Evolutionary conservation across 352 stramenopile species (phyloP).

Genomic region (Pythium biforme): DNA sequence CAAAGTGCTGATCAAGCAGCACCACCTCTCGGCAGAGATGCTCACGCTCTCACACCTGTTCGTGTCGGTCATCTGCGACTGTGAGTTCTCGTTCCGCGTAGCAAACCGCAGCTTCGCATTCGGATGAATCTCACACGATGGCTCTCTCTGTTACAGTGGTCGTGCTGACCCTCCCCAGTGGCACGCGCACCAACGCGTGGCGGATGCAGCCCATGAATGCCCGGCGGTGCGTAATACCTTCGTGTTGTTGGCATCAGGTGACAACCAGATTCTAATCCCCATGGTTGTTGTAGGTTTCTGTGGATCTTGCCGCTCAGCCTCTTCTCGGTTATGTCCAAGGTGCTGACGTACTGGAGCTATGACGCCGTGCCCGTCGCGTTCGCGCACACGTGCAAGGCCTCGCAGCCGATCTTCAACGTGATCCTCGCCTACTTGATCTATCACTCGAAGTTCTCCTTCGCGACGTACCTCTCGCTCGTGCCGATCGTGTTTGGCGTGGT

Average conservation of each 20-base stretch:
- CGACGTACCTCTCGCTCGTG: constrained; percentile 77
- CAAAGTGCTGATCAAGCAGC: constrained; percentile 85
- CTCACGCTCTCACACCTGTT: constrained; percentile 85
- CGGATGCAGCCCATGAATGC: constrained; percentile 63
- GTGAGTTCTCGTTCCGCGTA: constrained; percentile 31
- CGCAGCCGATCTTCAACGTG: constrained; percentile 86
- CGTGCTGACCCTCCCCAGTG: constrained; percentile 66
- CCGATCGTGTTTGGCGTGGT: constrained; percentile 83
- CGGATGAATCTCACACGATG: not conserved
- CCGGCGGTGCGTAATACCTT: constrained; percentile 27
- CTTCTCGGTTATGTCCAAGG: constrained; percentile 77
- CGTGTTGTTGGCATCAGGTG: too few relatives aligned
- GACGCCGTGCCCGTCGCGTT: constrained; percentile 81
- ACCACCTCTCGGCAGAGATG: constrained; percentile 83
- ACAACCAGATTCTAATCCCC: too few relatives aligned
- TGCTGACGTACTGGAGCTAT: constrained; percentile 89
- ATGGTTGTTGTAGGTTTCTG: constrained; percentile 41
- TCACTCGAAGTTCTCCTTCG: constrained; percentile 62
- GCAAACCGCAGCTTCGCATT: not conserved
- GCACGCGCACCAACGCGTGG: constrained; percentile 41
- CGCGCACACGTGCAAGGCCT: constrained; percentile 86
- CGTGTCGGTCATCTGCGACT: constrained; percentile 74
- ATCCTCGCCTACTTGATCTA: constrained; percentile 75
- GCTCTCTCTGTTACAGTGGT: constrained; percentile 39
- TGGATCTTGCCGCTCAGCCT: constrained; percentile 81